Base-by-base conservation (phyloP, 208 protist genomes). In the Balamuthia mandrillaris region DNA sequence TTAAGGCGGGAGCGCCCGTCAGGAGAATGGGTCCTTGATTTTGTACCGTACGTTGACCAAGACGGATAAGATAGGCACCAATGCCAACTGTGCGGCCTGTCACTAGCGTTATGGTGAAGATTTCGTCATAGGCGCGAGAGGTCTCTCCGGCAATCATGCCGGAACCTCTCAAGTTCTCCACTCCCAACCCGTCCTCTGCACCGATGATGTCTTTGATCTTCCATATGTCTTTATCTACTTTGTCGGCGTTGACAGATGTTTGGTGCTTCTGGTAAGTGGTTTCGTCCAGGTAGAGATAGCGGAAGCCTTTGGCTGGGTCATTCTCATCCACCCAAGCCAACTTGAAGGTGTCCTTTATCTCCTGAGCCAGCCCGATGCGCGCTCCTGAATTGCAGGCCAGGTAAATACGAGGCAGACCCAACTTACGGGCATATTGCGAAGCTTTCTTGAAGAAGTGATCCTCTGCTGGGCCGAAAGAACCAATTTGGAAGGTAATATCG, bases 41-140 rank as follows among this genome's bases (percentile, higher is more conserved):
- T 88, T 98, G 97, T 86, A 98, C 97, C 33, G 98, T 92, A 74
- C 97, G 93, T 81, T 98, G 96, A 41, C 98, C 98, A 7, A 99
- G 92, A 39, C 98, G 95, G 60, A 98, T 97, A 7, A 99, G 88
- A 88, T 99, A 99, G 2, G 98, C 97, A 21, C 98, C 98, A 88
- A 99, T 99, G 81, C 98, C 98, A 37, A 99, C 97, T 37, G 96
- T 97, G 52, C 97, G 94, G 65, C 96, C 97, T 0, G 96, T 95
- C 33, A 98, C 97, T 70, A 98, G 89, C 39, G 96, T 97, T 52
- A 99, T 95, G 1, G 98, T 99, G 52, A 98, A 98, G 44, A 96
- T 97, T 75, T 97, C 94, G 56, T 95, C 91, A 90, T 99, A 99
- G 85, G 96, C 97, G 61, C 92, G 91, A 29, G 96, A 97, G 61